A percentile compares a stretch with the other conserved stretches of the same genome.
phyloP scores from a whole-genome alignment of 2,329 filamentous ascomycete species.

The Aspergillus aculeatus region DNA sequence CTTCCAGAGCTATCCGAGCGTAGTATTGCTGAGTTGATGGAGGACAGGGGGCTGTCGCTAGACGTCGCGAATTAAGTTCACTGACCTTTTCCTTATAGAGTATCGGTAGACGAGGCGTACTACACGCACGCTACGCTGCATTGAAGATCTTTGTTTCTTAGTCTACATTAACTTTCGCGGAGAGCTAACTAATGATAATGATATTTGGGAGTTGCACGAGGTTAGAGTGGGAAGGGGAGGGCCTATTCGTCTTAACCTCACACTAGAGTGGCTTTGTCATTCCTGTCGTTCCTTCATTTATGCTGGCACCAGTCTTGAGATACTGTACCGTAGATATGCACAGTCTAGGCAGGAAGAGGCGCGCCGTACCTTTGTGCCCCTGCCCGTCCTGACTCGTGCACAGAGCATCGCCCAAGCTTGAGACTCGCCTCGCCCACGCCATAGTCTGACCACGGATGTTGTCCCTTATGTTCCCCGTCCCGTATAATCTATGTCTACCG shows the following conservation, averaged over 20 bases:
- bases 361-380: neutral
- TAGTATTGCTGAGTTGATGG: conserved; percentile 69
- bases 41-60: conserved; percentile 59
- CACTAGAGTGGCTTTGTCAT: neutral
- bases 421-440: neutral
- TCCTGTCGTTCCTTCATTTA: neutral
- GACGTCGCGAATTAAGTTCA: conserved; percentile 15
- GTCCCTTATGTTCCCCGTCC: too few relatives aligned
- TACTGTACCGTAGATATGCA: too few relatives aligned
- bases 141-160: neutral
- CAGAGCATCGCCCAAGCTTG: neutral
- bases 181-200: neutral
- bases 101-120: conserved; percentile 4
- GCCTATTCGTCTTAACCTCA: neutral
- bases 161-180: neutral
- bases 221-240: too few relatives aligned
- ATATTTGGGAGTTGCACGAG: neutral
- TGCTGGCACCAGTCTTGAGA: neutral
- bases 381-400: neutral
- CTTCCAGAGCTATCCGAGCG: conserved; percentile 79
- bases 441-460: too few relatives aligned
- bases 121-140: neutral
- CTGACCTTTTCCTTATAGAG: neutral
- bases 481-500: too few relatives aligned
- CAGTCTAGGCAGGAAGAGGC: neutral